phyloP scores from a whole-genome alignment of 2,329 filamentous ascomycete genomes.

The Parasarocladium wereldwijsianum region DNA sequence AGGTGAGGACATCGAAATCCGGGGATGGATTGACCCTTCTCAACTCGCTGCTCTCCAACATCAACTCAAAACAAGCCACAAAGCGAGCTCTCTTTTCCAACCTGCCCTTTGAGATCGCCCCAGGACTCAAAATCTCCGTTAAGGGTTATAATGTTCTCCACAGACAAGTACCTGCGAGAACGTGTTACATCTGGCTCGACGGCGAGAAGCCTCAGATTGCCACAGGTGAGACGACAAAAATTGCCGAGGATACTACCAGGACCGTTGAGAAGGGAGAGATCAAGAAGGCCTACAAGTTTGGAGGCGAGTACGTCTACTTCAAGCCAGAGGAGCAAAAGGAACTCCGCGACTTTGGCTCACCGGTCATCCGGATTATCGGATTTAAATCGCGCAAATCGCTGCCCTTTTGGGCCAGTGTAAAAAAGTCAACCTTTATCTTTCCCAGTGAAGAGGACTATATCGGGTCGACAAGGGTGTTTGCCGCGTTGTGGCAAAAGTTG shows the following conservation, averaged over 20 bases:
- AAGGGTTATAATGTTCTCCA: constrained; percentile 89
- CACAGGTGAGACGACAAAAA: constrained; percentile 54
- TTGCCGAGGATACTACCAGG: constrained; percentile 64
- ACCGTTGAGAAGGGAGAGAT: constrained; percentile 69
- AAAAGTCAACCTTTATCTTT: constrained; percentile 84
- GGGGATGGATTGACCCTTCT: constrained; percentile 67
- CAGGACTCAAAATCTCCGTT: constrained; percentile 71
- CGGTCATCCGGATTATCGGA: constrained; percentile 76
- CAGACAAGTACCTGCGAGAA: constrained; percentile 65
- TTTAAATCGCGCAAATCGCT: constrained; percentile 73
- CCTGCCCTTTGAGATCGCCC: constrained; percentile 76
- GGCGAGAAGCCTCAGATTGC: constrained; percentile 78
- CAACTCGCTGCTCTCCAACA: constrained; percentile 67
- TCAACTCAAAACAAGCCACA: constrained; percentile 79
- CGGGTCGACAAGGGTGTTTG: constrained; percentile 85
- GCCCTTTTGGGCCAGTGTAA: constrained; percentile 71
- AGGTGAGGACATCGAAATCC: constrained; percentile 49
- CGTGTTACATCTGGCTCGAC: constrained; percentile 75
- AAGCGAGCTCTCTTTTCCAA: constrained; percentile 78
- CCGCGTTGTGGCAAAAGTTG: constrained; percentile 79
- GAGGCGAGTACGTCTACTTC: constrained; percentile 79
- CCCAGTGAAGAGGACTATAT: constrained; percentile 82
- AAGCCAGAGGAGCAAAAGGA: constrained; percentile 67
- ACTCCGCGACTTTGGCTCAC: constrained; percentile 67
- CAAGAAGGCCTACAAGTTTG: constrained; percentile 91